A percentile compares a stretch with the other conserved stretches of the same genome.
These are phyloP conservation scores for Aspergillus campestris DNA, from an alignment of 495 filamentous ascomycete genomes.

Conservation along the genomic window DNA sequence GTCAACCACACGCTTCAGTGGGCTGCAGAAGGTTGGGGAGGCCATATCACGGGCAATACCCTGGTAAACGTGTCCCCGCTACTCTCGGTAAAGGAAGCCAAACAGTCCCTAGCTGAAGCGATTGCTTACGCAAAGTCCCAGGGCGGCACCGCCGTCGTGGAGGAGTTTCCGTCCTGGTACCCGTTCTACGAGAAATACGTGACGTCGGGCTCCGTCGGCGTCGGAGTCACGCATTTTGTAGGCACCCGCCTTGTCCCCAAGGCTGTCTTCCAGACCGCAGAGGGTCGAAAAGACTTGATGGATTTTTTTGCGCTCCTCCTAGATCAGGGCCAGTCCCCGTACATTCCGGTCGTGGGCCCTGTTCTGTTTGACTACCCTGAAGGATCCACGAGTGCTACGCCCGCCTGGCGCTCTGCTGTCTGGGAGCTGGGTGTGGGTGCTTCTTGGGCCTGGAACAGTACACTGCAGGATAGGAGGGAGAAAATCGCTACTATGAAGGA, in stretches of 20 bases:
- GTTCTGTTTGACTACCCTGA: constrained; percentile 19
- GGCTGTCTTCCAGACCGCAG: constrained; percentile 16
- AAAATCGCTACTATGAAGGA: constrained; percentile 24
- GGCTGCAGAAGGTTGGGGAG: constrained; percentile 41
- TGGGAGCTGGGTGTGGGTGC: constrained; percentile 30
- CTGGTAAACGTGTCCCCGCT: constrained; percentile 32
- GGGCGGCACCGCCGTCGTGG: constrained; percentile 21
- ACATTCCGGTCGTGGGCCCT: constrained; percentile 24
- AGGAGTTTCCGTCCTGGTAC: constrained; percentile 22
- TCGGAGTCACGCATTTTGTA: constrained; percentile 23
- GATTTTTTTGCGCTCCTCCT: constrained; percentile 10
- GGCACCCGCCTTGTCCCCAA: constrained; percentile 31
- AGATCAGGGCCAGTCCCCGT: constrained; percentile 12
- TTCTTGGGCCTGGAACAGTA: constrained; percentile 27
- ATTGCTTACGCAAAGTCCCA: constrained; percentile 21
- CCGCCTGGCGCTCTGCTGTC: constrained; percentile 36
- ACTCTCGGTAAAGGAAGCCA: constrained; percentile 22
- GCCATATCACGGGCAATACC: constrained; percentile 29
- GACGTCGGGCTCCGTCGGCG: constrained; percentile 17
- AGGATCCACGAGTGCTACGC: constrained; percentile 29
- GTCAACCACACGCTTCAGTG: constrained; percentile 32
- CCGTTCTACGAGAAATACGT: constrained; percentile 31
- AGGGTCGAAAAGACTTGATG: constrained; percentile 20
- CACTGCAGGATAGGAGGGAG: constrained; percentile 21
- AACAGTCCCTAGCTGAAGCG: constrained; percentile 18